phyloP scores from a whole-genome alignment of 441 rosid species.

The Adansonia grandidieri region DNA sequence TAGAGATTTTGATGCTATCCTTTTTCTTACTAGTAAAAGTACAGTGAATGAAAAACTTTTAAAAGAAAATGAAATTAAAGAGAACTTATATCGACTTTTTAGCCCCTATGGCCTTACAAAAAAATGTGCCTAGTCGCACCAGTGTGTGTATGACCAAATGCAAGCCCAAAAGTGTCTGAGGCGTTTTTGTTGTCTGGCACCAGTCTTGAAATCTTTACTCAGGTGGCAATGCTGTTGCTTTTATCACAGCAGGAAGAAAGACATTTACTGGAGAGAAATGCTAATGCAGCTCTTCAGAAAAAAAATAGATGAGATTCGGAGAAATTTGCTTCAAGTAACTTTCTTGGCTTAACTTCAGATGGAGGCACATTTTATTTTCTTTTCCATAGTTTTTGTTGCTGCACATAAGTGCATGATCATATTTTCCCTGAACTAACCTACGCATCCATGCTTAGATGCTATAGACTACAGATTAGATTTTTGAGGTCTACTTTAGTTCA shows the following conservation, averaged over 20 bases:
- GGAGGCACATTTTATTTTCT: background rate
- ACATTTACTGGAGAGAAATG: slow-evolving; percentile 87
- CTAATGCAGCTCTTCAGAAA: slow-evolving; percentile 77
- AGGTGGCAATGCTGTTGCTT: slow-evolving; percentile 86
- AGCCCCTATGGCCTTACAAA: no score
- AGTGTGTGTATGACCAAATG: no score
- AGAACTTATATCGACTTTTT: no score
- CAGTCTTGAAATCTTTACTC: slow-evolving; percentile 31
- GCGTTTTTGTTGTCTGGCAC: no score
- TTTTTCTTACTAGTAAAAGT: no score
- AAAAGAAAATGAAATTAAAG: no score
- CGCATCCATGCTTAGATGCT: background rate
- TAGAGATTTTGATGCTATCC: no score
- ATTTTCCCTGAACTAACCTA: background rate
- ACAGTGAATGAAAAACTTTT: no score
- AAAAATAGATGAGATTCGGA: slow-evolving; percentile 82
- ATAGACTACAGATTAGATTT: background rate
- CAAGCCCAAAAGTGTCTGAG: no score
- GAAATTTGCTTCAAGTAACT: slow-evolving; percentile 82
- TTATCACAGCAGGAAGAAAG: slow-evolving; percentile 97
- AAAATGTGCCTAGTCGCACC: no score
- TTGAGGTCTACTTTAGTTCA: background rate
- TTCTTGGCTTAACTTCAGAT: slow-evolving; percentile 6
- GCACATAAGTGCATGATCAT: slow-evolving; percentile 9
- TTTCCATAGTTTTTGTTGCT: background rate